phyloP scores from a whole-genome alignment of 83 land plant genomes.

The Diphasiastrum complanatum region DNA sequence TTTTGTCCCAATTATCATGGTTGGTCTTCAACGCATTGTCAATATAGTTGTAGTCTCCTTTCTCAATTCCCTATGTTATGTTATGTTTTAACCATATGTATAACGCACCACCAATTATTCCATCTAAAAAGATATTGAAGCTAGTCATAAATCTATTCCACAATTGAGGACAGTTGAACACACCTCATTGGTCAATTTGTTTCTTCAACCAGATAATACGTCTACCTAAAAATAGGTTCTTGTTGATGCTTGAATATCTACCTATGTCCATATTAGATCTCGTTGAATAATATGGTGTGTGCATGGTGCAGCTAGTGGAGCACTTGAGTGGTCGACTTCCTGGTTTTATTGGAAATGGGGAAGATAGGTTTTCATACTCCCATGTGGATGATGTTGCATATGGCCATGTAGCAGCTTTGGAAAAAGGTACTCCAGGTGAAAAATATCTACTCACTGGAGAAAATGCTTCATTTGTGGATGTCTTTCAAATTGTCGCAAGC shows the following conservation, averaged over 20 bases:
- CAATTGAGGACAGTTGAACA: too few species aligned
- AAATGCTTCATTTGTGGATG: constrained; percentile 60
- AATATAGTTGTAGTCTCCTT: too few species aligned
- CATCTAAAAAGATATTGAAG: too few species aligned
- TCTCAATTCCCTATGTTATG: too few species aligned
- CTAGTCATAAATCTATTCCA: too few species aligned
- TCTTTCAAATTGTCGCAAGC: constrained; percentile 63
- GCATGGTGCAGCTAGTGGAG: constrained; percentile 58
- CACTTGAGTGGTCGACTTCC: constrained; percentile 85
- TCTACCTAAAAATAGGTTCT: not conserved
- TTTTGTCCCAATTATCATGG: too few species aligned
- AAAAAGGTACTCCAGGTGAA: constrained; percentile 62
- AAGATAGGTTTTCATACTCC: constrained; percentile 46
- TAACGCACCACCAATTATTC: too few species aligned
- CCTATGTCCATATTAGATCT: not conserved
- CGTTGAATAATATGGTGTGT: not conserved
- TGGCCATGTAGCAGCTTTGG: constrained; percentile 73
- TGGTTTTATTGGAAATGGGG: constrained; percentile 67
- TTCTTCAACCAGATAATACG: too few species aligned
- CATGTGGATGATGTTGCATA: constrained; percentile 85
- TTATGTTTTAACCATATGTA: too few species aligned
- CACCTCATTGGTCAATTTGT: too few species aligned
- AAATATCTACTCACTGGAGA: constrained; percentile 84
- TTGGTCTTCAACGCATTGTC: too few species aligned
- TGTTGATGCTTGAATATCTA: not conserved